These are phyloP conservation scores for Coelastrella sp. DNA, from an alignment of 139 green algal genomes.

Conservation along the genomic window DNA sequence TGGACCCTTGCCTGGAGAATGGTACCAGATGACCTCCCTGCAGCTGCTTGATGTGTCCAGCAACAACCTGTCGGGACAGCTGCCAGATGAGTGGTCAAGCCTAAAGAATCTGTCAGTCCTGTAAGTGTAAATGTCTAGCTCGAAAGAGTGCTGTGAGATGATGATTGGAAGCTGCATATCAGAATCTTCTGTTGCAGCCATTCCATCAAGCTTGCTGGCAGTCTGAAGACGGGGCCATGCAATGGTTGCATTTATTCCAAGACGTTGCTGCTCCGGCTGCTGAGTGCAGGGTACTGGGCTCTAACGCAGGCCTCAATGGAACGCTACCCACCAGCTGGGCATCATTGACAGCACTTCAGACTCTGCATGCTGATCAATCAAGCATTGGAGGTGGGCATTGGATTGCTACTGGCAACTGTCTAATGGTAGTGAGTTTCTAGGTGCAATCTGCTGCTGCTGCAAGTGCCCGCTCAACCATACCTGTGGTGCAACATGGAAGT, in stretches of 20 bases:
- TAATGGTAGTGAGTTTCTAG: neutral
- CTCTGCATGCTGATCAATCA: neutral
- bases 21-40: neutral
- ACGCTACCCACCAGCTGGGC: slow-evolving; percentile 3
- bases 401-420: neutral
- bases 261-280: neutral
- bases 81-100: neutral
- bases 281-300: neutral
- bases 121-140: neutral
- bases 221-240: neutral
- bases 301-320: neutral
- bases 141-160: neutral
- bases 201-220: neutral
- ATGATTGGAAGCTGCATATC: too few relatives aligned
- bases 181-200: too few relatives aligned
- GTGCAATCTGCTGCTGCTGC: neutral
- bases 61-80: neutral
- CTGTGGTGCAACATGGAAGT: too few relatives aligned
- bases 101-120: neutral
- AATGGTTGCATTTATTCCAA: neutral
- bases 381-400: neutral
- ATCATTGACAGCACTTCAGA: neutral
- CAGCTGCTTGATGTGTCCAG: neutral
- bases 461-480: neutral
- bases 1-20: neutral